Evolutionary conservation across 1,284 basidiomycete species (phyloP).

Genomic region (Coniferiporia weirii): DNA sequence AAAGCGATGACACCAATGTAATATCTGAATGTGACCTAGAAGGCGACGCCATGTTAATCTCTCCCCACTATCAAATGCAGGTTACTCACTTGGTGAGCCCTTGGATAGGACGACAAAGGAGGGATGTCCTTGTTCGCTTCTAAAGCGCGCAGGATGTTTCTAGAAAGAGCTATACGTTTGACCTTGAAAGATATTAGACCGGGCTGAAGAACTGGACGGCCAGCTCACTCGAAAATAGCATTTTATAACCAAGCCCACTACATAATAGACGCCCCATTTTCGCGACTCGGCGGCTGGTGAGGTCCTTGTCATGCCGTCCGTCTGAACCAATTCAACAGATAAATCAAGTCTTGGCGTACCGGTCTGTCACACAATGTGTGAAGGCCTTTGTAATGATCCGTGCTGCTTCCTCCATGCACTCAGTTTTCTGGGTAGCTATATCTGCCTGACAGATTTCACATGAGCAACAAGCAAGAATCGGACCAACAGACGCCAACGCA

Average conservation of each 20-base stretch:
- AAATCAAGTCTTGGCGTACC: slow-evolving; percentile 41
- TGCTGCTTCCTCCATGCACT: slow-evolving; percentile 88
- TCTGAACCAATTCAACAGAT: not conserved
- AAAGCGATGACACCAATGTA: slow-evolving; percentile 94
- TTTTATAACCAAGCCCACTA: slow-evolving; percentile 90
- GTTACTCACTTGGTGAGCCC: slow-evolving; percentile 76
- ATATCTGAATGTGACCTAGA: slow-evolving; percentile 83
- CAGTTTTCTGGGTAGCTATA: slow-evolving; percentile 57
- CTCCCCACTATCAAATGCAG: not conserved
- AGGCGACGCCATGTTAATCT: not conserved
- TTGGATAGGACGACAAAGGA: slow-evolving; percentile 68
- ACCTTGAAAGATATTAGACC: slow-evolving; percentile 45
- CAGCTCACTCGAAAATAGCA: slow-evolving; percentile 84
- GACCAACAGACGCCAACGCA: slow-evolving; percentile 25
- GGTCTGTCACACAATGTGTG: slow-evolving; percentile 83
- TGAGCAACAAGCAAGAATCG: not conserved
- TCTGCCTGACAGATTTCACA: slow-evolving; percentile 49
- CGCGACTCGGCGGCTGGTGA: slow-evolving; percentile 73
- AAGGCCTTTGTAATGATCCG: slow-evolving; percentile 90
- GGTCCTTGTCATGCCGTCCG: slow-evolving; percentile 33
- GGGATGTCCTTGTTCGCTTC: slow-evolving; percentile 84
- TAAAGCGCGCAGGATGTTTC: slow-evolving; percentile 88
- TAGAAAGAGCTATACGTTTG: slow-evolving; percentile 85
- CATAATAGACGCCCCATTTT: slow-evolving; percentile 91
- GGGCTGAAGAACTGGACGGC: slow-evolving; percentile 3